Evolutionary conservation across 2,329 filamentous ascomycete genomes (phyloP).

Genomic region (Penicillium decumbens): DNA sequence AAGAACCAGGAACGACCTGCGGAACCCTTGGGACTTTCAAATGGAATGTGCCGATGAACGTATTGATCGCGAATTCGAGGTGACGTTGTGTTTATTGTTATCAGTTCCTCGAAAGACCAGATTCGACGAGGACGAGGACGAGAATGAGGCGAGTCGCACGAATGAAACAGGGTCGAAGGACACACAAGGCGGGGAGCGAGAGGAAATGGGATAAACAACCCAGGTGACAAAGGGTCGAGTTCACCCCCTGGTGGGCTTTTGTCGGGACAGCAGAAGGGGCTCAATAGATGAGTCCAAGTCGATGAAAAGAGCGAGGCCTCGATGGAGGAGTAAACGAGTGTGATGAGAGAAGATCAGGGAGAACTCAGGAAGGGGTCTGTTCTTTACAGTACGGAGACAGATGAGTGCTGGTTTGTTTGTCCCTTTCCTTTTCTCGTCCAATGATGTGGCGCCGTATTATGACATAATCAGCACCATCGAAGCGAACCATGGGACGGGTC

Average conservation of each 20-base stretch:
- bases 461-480: slow-evolving; percentile 19
- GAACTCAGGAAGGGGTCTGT: background rate
- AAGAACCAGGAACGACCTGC: slow-evolving; percentile 38
- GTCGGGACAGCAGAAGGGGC: background rate
- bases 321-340: slow-evolving; percentile 12
- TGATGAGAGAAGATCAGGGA: slow-evolving; percentile 11
- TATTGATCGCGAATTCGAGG: slow-evolving; percentile 1
- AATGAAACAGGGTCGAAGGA: background rate
- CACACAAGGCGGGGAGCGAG: background rate
- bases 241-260: background rate
- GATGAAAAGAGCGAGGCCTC: slow-evolving; percentile 2
- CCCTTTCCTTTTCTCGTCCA: slow-evolving; percentile 1
- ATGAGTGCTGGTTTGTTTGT: slow-evolving; percentile 3
- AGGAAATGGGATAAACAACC: background rate
- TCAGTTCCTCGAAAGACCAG: background rate
- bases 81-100: background rate
- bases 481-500: slow-evolving; percentile 9
- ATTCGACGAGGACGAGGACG: background rate
- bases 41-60: slow-evolving; percentile 4
- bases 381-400: background rate
- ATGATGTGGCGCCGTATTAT: background rate
- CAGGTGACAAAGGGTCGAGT: background rate
- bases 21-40: slow-evolving; percentile 31
- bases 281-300: background rate
- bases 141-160: background rate